These are phyloP conservation scores for Laburnicola sp. DNA, from an alignment of 2,329 filamentous ascomycete genomes.

Conservation along the genomic window DNA sequence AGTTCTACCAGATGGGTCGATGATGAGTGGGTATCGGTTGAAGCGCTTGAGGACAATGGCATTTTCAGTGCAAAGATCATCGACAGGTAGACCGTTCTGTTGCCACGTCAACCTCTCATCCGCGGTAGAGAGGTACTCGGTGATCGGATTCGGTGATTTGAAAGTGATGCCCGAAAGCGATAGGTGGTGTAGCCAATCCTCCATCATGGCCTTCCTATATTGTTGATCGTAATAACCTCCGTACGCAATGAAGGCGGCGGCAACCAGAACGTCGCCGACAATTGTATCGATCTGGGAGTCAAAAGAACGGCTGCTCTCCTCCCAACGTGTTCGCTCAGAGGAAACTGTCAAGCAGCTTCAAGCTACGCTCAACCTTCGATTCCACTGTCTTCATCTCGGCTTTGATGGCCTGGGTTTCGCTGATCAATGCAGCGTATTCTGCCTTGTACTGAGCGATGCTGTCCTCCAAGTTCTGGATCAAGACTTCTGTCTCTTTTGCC, in stretches of 20 bases:
- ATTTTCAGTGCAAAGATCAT: conserved; percentile 98
- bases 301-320: conserved; percentile 96
- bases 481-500: conserved; percentile 87
- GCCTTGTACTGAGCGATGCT: conserved; percentile 95
- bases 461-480: conserved; percentile 78
- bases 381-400: conserved; percentile 93
- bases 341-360: conserved; percentile 90
- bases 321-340: conserved; percentile 91
- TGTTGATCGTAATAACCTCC: conserved; percentile 97
- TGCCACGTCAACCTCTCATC: conserved; percentile 96
- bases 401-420: conserved; percentile 97
- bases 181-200: conserved; percentile 95
- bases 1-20: conserved; percentile 92
- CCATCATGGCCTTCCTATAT: conserved; percentile 95
- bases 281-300: conserved; percentile 97
- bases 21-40: conserved; percentile 97
- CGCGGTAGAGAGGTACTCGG: conserved; percentile 93
- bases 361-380: conserved; percentile 96
- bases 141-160: conserved; percentile 92
- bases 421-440: conserved; percentile 94
- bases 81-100: conserved; percentile 87
- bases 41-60: conserved; percentile 96
- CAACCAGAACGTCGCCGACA: conserved; percentile 91
- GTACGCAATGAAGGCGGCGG: conserved; percentile 96
- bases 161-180: conserved; percentile 89